These are phyloP conservation scores for Pelargonium cotyledonis DNA, from an alignment of 441 rosid species.

Conservation along the genomic window DNA sequence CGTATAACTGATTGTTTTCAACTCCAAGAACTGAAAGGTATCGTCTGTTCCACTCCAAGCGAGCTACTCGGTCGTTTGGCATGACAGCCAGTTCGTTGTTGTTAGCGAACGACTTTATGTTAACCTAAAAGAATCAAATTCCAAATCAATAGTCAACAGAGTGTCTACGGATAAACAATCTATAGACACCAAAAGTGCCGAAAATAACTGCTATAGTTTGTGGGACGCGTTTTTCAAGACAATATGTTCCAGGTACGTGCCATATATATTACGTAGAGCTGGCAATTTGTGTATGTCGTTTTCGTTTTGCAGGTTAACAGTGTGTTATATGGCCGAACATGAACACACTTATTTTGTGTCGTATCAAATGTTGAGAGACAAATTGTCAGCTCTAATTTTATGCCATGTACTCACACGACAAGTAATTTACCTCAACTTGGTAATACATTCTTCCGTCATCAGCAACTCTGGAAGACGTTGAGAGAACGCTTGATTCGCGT, in stretches of 20 bases:
- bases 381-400: no score
- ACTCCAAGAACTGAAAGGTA: constrained; percentile 88
- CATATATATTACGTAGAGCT: no score
- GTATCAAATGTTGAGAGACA: no score
- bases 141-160: not conserved
- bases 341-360: no score
- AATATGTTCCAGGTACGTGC: no score
- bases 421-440: constrained; percentile 70
- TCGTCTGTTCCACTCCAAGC: constrained; percentile 79
- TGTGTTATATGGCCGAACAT: no score
- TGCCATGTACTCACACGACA: not conserved
- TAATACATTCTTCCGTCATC: constrained; percentile 87
- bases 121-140: constrained; percentile 41
- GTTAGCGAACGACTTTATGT: constrained; percentile 81
- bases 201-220: not conserved
- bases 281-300: no score
- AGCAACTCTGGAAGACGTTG: constrained; percentile 71
- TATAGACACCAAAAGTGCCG: no score
- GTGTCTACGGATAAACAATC: not conserved
- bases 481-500: constrained; percentile 59
- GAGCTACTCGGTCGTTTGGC: constrained; percentile 74
- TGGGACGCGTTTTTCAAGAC: no score
- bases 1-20: constrained; percentile 73
- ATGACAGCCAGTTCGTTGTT: constrained; percentile 90
- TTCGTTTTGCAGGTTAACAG: no score